Evolutionary conservation across 2,329 filamentous ascomycete species (phyloP).

Genomic region (Ambrosiella xylebori): DNA sequence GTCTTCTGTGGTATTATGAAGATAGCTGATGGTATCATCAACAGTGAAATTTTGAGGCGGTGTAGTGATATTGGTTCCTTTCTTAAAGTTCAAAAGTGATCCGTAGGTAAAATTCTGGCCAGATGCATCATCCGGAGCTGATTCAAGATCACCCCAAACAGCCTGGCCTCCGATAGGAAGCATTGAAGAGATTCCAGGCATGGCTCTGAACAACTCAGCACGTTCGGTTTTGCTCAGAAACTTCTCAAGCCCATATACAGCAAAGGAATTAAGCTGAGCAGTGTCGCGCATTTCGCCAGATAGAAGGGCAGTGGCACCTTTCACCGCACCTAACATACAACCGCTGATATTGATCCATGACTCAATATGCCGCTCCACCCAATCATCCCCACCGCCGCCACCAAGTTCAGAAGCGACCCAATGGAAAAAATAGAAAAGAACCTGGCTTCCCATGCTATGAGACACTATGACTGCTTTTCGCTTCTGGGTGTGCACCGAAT

Average conservation of each 20-base stretch:
- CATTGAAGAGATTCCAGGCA: constrained; percentile 96
- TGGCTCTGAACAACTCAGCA: constrained; percentile 84
- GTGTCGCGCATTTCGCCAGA: constrained; percentile 98
- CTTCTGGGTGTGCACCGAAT: constrained; percentile 52
- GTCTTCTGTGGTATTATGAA: constrained; percentile 59
- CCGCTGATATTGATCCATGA: constrained; percentile 97
- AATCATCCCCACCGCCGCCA: constrained; percentile 64
- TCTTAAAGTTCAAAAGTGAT: constrained; percentile 68
- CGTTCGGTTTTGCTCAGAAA: constrained; percentile 83
- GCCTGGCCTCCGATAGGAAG: constrained; percentile 82
- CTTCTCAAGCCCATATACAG: constrained; percentile 90
- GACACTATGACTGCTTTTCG: constrained; percentile 76
- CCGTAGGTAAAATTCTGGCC: constrained; percentile 61
- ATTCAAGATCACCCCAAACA: constrained; percentile 80
- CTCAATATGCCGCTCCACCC: constrained; percentile 82
- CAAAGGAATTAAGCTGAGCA: constrained; percentile 87
- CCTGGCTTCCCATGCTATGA: constrained; percentile 96
- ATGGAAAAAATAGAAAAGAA: constrained; percentile 67
- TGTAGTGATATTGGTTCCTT: constrained; percentile 43
- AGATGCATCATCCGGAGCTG: constrained; percentile 73
- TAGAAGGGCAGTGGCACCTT: constrained; percentile 75
- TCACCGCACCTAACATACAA: constrained; percentile 90
- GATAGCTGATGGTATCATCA: constrained; percentile 55
- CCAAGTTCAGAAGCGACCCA: constrained; percentile 65
- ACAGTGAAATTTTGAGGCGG: constrained; percentile 66